Conservation (phyloP, 2,329 filamentous ascomycete genomes). For the Talaromyces marneffei region DNA sequence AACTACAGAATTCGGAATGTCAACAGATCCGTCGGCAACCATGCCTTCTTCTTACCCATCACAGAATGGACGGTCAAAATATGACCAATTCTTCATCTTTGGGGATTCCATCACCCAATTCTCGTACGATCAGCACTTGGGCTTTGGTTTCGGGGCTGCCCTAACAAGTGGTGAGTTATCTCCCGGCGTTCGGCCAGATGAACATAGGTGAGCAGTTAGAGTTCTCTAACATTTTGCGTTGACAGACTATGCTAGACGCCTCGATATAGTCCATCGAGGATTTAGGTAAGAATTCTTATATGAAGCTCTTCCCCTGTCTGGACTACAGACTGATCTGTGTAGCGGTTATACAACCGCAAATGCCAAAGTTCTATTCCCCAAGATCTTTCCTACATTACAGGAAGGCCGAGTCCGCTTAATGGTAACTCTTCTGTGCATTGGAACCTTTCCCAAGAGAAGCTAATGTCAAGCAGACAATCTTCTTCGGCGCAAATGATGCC, state of each 20-base stretch:
- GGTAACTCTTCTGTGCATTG: slow-evolving; percentile 22
- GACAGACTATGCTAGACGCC: slow-evolving; percentile 65
- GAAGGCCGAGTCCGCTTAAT: slow-evolving; percentile 43
- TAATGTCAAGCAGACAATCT: slow-evolving; percentile 53
- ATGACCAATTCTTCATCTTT: slow-evolving; percentile 74
- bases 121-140: slow-evolving; percentile 55
- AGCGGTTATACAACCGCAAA: slow-evolving; percentile 78
- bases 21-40: slow-evolving; percentile 4
- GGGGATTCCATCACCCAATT: slow-evolving; percentile 84
- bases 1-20: background rate
- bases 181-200: background rate
- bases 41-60: slow-evolving; percentile 5
- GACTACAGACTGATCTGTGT: slow-evolving; percentile 6
- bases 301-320: background rate
- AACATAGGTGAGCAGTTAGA: slow-evolving; percentile 1
- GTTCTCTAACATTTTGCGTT: slow-evolving; percentile 9
- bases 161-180: slow-evolving; percentile 59
- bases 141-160: slow-evolving; percentile 68
- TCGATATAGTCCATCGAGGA: slow-evolving; percentile 85
- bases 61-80: slow-evolving; percentile 25
- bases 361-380: slow-evolving; percentile 58
- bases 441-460: background rate
- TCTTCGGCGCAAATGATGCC: slow-evolving; percentile 89
- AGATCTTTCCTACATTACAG: slow-evolving; percentile 64
- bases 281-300: slow-evolving; percentile 49